A percentile compares a stretch with the other conserved stretches of the same genome.
Evolutionary conservation across 2,329 filamentous ascomycete species (phyloP).

Genomic region (Alternaria rosae): DNA sequence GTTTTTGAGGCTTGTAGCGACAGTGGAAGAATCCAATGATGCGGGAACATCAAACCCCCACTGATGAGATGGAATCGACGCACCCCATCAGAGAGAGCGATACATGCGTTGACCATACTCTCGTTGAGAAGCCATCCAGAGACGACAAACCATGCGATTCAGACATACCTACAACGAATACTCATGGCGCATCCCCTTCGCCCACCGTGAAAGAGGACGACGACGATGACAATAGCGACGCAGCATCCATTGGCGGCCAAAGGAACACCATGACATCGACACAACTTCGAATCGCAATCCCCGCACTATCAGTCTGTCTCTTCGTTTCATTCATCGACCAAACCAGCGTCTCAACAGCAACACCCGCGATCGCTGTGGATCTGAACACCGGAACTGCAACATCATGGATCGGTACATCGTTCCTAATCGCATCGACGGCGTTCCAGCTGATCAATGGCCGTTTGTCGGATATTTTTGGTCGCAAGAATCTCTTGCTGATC

Average conservation of each 20-base stretch:
- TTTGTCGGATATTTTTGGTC: constrained; percentile 67
- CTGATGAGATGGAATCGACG: background rate
- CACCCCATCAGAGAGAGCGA: background rate
- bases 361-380: constrained; percentile 46
- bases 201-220: background rate
- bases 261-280: constrained; percentile 63
- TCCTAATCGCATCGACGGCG: constrained; percentile 65
- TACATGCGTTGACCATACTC: background rate
- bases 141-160: background rate
- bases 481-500: constrained; percentile 55
- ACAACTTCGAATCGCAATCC: constrained; percentile 62
- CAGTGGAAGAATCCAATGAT: background rate
- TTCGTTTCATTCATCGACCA: constrained; percentile 66
- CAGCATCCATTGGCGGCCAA: constrained; percentile 49
- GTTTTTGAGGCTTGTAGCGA: background rate
- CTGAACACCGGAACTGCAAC: constrained; percentile 57
- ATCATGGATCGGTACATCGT: constrained; percentile 62
- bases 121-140: background rate
- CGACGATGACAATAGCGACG: constrained; percentile 14
- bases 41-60: background rate
- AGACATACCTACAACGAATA: background rate
- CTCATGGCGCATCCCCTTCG: background rate
- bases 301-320: constrained; percentile 60
- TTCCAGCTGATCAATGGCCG: constrained; percentile 72
- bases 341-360: constrained; percentile 59